phyloP scores from a whole-genome alignment of 1,284 basidiomycete genomes.

The Phylloboletellus chloephorus region DNA sequence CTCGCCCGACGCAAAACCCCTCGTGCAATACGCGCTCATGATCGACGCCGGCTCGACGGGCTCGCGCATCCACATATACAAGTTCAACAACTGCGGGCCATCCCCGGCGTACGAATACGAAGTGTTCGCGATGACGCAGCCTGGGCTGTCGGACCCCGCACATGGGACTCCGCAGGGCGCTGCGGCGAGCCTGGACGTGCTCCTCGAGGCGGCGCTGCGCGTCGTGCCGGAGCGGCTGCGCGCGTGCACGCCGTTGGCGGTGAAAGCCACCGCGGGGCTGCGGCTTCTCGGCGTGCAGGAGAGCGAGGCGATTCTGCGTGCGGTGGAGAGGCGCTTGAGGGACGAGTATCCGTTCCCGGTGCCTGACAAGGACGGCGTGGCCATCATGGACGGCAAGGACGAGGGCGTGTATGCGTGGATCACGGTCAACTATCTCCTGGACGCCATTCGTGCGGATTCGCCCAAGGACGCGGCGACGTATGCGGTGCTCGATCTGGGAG shows the following conservation, averaged over 20 bases:
- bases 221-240: constrained; percentile 70
- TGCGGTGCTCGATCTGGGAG: constrained; percentile 94
- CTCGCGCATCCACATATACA: constrained; percentile 96
- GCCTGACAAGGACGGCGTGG: constrained; percentile 58
- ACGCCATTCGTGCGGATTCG: constrained; percentile 61
- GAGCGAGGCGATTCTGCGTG: constrained; percentile 72
- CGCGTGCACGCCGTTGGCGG: constrained; percentile 82
- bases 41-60: constrained; percentile 98
- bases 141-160: constrained; percentile 75
- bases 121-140: constrained; percentile 80
- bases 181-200: constrained; percentile 73
- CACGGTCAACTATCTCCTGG: constrained; percentile 90
- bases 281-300: constrained; percentile 67
- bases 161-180: constrained; percentile 53
- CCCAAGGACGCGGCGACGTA: constrained; percentile 56
- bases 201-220: constrained; percentile 76
- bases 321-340: constrained; percentile 65
- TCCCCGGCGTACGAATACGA: constrained; percentile 89
- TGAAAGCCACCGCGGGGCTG: constrained; percentile 94
- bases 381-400: constrained; percentile 94
- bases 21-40: constrained; percentile 94
- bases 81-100: constrained; percentile 86
- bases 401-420: constrained; percentile 99
- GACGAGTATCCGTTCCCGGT: constrained; percentile 73
- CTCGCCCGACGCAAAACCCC: constrained; percentile 39